A percentile compares a stretch with the other conserved stretches of the same genome.
Evolutionary conservation across 139 green algal genomes (phyloP).

Genomic region (Medakamo hakoo): DNA sequence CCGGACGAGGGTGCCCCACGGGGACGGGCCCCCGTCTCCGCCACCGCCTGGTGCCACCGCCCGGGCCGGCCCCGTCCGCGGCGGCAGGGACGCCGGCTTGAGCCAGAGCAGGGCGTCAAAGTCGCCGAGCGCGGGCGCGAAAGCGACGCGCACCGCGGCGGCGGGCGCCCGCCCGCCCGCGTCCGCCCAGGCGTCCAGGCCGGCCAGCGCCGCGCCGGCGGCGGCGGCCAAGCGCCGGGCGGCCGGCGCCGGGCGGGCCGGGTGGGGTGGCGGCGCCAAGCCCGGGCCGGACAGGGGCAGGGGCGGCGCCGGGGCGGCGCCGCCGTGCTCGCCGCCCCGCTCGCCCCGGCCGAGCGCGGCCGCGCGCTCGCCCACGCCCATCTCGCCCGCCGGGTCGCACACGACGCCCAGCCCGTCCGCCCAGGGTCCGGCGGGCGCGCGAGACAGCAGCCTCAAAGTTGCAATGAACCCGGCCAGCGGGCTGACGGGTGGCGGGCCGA

Average conservation of each 20-base stretch:
- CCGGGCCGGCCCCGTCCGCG: too few relatives aligned
- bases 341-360: background rate
- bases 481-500: background rate
- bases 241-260: too few relatives aligned
- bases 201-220: background rate
- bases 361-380: background rate
- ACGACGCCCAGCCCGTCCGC: too few relatives aligned
- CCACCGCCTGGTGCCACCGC: too few relatives aligned
- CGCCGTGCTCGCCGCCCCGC: too few relatives aligned
- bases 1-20: background rate
- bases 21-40: background rate
- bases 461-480: too few relatives aligned
- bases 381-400: background rate
- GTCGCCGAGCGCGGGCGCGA: background rate
- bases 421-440: too few relatives aligned
- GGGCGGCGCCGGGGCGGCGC: too few relatives aligned
- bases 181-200: background rate
- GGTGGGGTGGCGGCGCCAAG: background rate
- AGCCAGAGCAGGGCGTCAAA: background rate
- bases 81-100: background rate
- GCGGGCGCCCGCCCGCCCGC: too few relatives aligned
- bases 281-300: background rate
- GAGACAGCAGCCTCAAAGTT: too few relatives aligned
- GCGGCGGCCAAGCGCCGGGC: background rate
- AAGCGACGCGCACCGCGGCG: background rate